Conservation (phyloP, 163 green algal species). For the Chlorella variabilis region DNA sequence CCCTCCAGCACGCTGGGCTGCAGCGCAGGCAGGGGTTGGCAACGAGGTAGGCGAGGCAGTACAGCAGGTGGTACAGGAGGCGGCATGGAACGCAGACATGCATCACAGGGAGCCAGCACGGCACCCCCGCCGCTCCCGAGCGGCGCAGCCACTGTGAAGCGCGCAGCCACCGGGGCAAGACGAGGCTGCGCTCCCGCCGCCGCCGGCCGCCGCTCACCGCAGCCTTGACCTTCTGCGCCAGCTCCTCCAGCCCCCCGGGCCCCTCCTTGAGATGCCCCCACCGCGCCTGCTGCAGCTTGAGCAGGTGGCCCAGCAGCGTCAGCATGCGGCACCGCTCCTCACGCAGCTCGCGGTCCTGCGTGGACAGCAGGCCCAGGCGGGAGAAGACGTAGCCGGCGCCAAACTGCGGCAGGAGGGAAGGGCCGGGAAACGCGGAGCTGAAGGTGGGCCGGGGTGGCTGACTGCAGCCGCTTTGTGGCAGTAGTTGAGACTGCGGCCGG, state of each 20-base stretch:
- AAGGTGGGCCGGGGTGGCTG: background rate
- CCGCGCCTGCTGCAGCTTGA: slow-evolving; percentile 43
- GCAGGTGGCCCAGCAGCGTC: slow-evolving; percentile 61
- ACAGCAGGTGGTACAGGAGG: background rate
- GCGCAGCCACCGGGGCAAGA: too few species aligned
- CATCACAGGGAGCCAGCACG: too few species aligned
- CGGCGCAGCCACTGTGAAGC: too few species aligned
- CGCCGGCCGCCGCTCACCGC: slow-evolving; percentile 28
- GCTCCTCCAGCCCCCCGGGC: slow-evolving; percentile 6
- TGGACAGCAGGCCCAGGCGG: slow-evolving; percentile 50
- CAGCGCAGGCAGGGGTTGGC: background rate
- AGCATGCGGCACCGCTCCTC: slow-evolving; percentile 50
- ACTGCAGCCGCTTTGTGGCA: background rate
- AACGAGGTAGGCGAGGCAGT: background rate
- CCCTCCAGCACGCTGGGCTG: slow-evolving; percentile 53
- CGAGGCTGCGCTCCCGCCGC: too few species aligned
- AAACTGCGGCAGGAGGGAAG: slow-evolving; percentile 20
- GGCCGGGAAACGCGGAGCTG: background rate
- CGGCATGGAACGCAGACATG: background rate
- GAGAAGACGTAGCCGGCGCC: slow-evolving; percentile 59
- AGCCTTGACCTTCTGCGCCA: slow-evolving; percentile 26
- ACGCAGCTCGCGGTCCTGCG: background rate
- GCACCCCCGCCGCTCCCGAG: too few species aligned
- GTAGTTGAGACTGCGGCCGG: too few species aligned
- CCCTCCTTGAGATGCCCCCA: slow-evolving; percentile 21